Percentiles rank a stretch among this genome's conserved stretches.
phyloP scores from a whole-genome alignment of 805 yeast genomes.

The Ogataea thermomethanolica region DNA sequence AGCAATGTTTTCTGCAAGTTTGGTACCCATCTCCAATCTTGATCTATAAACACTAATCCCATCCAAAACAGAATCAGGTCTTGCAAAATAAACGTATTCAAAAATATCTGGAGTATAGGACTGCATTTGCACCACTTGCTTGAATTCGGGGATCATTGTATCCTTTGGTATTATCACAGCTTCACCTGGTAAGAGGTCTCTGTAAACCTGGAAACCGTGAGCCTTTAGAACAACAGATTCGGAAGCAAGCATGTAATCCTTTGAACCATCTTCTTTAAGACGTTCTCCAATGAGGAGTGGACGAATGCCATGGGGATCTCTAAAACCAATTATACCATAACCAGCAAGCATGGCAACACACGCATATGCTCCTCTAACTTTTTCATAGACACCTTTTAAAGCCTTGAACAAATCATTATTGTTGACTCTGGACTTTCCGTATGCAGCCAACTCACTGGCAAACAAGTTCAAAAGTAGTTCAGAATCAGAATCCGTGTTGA shows the following conservation, averaged over 20 bases:
- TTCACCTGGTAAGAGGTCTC: conserved; percentile 92
- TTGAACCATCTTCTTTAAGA: conserved; percentile 57
- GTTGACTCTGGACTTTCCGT: conserved; percentile 90
- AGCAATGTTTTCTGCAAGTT: conserved; percentile 70
- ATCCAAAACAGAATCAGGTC: conserved; percentile 94
- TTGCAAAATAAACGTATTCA: conserved; percentile 96
- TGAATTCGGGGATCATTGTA: conserved; percentile 67
- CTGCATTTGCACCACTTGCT: conserved; percentile 76
- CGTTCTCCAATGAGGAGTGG: conserved; percentile 89
- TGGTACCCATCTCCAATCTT: conserved; percentile 89
- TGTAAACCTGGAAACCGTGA: conserved; percentile 73
- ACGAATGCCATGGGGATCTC: conserved; percentile 96
- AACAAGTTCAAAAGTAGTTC: conserved; percentile 86
- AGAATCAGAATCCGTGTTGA: conserved; percentile 95
- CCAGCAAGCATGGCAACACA: conserved; percentile 95
- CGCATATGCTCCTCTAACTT: conserved; percentile 95
- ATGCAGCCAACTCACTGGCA: conserved; percentile 87
- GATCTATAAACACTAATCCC: conserved; percentile 96
- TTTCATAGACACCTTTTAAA: conserved; percentile 71
- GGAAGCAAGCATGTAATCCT: conserved; percentile 91
- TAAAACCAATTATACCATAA: conserved; percentile 89
- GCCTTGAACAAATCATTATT: conserved; percentile 87
- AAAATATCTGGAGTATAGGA: conserved; percentile 92
- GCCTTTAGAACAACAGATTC: conserved; percentile 95
- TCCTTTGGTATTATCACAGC: conserved; percentile 90